A percentile compares a stretch with the other conserved stretches of the same genome.
Conservation (phyloP, 768 basidiomycete genomes). For the Hygrophorus pudorinus region DNA sequence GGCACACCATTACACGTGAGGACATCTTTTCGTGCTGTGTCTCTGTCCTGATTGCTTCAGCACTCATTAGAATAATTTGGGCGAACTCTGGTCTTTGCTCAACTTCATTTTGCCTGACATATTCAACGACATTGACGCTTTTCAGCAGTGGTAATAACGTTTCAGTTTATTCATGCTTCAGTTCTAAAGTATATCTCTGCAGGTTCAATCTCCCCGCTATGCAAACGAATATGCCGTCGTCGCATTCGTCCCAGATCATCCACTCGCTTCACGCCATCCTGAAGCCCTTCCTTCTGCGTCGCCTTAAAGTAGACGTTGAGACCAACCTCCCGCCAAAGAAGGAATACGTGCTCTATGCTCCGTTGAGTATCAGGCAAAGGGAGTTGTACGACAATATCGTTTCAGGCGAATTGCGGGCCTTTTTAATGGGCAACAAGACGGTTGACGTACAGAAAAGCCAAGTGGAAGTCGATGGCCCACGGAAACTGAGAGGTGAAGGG, state of each 20-base stretch:
- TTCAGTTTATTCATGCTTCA: slow-evolving; percentile 1
- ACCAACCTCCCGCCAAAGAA: slow-evolving; percentile 80
- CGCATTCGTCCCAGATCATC: slow-evolving; percentile 59
- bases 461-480: slow-evolving; percentile 4
- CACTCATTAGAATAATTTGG: slow-evolving; percentile 85
- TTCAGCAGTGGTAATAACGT: slow-evolving; percentile 70
- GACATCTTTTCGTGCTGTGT: slow-evolving; percentile 5
- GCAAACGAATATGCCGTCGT: slow-evolving; percentile 42
- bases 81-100: slow-evolving; percentile 89
- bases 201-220: slow-evolving; percentile 70
- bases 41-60: background rate
- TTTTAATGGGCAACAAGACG: slow-evolving; percentile 33
- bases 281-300: slow-evolving; percentile 88
- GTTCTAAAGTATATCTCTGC: background rate
- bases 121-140: slow-evolving; percentile 80
- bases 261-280: slow-evolving; percentile 80
- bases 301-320: slow-evolving; percentile 84
- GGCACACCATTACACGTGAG: slow-evolving; percentile 92
- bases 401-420: slow-evolving; percentile 57
- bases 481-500: slow-evolving; percentile 21
- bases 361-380: slow-evolving; percentile 74
- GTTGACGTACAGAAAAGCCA: background rate
- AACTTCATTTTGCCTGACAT: slow-evolving; percentile 95
- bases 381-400: slow-evolving; percentile 78
- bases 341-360: slow-evolving; percentile 90